Evolutionary conservation across 768 basidiomycete species (phyloP).

Genomic region (Suillus hirtellus): DNA sequence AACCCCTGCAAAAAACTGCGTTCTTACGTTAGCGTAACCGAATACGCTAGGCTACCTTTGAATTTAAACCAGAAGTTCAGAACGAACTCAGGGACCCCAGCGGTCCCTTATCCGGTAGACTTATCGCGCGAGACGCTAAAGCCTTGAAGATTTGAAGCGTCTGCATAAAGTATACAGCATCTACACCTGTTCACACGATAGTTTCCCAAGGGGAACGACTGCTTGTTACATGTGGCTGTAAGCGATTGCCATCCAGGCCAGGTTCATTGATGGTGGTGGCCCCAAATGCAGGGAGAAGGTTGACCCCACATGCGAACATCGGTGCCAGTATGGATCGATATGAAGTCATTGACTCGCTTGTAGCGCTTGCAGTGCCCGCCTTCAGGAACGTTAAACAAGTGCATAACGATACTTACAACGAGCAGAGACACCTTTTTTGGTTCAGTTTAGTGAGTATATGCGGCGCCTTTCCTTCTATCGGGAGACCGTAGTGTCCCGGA

Average conservation of each 20-base stretch:
- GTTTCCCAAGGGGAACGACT: background rate
- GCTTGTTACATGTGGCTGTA: slow-evolving; percentile 58
- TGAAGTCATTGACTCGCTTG: slow-evolving; percentile 32
- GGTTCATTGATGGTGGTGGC: slow-evolving; percentile 28
- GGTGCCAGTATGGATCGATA: background rate
- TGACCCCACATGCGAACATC: slow-evolving; percentile 41
- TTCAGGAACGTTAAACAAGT: slow-evolving; percentile 63
- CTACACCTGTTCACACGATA: slow-evolving; percentile 29
- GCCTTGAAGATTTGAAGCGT: slow-evolving; percentile 29
- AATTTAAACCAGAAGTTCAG: slow-evolving; percentile 45
- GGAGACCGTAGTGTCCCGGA: slow-evolving; percentile 55
- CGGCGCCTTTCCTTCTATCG: slow-evolving; percentile 53
- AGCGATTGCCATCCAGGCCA: slow-evolving; percentile 43
- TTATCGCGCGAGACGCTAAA: slow-evolving; percentile 42
- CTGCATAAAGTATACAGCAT: slow-evolving; percentile 41
- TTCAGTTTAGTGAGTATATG: slow-evolving; percentile 45
- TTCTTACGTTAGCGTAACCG: slow-evolving; percentile 27
- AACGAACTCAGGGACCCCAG: slow-evolving; percentile 61
- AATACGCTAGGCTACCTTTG: slow-evolving; percentile 53
- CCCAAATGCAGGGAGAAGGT: slow-evolving; percentile 42
- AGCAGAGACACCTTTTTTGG: slow-evolving; percentile 44
- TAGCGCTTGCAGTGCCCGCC: slow-evolving; percentile 49
- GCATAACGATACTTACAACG: slow-evolving; percentile 49
- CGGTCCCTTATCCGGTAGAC: slow-evolving; percentile 55
- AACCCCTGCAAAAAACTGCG: slow-evolving; percentile 28